These are phyloP conservation scores for Didymella sp. DNA, from an alignment of 2,329 filamentous ascomycete species.

Conservation along the genomic window DNA sequence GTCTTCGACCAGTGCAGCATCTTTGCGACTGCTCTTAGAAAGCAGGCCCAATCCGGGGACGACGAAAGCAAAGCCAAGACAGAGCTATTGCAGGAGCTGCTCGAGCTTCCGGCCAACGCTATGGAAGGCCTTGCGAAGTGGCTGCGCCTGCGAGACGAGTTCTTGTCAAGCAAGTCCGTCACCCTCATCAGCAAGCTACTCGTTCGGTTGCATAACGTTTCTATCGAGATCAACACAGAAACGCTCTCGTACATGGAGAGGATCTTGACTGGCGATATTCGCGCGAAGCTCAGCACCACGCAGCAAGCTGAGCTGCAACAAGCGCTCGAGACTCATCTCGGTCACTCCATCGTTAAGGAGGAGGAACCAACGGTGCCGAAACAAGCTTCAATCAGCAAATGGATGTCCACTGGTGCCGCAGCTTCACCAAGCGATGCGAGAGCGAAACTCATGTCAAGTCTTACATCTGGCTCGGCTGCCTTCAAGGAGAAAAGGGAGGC, in stretches of 20 bases:
- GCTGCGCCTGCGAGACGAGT: conserved; percentile 87
- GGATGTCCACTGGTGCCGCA: conserved; percentile 45
- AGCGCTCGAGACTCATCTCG: conserved; percentile 63
- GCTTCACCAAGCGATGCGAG: conserved; percentile 30
- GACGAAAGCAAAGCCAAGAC: conserved; percentile 46
- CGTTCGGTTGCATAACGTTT: conserved; percentile 76
- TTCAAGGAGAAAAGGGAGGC: conserved; percentile 41
- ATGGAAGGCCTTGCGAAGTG: conserved; percentile 79
- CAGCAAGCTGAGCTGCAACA: conserved; percentile 83
- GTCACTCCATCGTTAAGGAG: conserved; percentile 45
- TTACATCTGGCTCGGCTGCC: conserved; percentile 38
- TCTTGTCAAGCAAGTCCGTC: conserved; percentile 82
- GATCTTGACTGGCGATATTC: conserved; percentile 68
- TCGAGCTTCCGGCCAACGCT: conserved; percentile 69
- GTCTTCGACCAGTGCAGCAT: conserved; percentile 86
- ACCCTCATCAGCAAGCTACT: conserved; percentile 85
- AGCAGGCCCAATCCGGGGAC: conserved; percentile 41
- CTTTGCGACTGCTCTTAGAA: conserved; percentile 73
- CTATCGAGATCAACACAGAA: conserved; percentile 70
- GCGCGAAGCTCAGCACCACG: conserved; percentile 79
- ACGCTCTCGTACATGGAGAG: conserved; percentile 69
- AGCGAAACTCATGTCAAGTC: conserved; percentile 40
- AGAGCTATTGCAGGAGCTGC: conserved; percentile 59
- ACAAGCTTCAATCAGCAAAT: conserved; percentile 52
- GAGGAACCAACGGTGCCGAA: conserved; percentile 47